A percentile compares a stretch with the other conserved stretches of the same genome.
phyloP scores from a whole-genome alignment of 2,329 filamentous ascomycete species.

The Metarhizium brunneum region DNA sequence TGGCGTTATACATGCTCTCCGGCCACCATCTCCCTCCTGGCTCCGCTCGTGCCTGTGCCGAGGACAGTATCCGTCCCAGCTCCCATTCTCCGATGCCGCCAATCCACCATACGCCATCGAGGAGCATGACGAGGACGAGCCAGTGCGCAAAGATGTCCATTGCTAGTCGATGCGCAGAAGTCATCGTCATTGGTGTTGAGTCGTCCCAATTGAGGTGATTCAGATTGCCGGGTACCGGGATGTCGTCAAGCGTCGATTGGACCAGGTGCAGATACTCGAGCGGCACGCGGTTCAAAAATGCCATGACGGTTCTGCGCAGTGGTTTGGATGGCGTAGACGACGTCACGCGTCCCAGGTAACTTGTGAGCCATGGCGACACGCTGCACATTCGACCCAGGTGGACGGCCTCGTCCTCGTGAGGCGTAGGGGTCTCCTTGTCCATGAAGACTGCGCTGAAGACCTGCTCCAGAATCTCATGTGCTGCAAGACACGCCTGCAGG shows the following conservation, averaged over 20 bases:
- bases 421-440: not conserved
- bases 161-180: constrained; percentile 15
- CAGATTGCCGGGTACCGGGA: constrained; percentile 3
- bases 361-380: constrained; percentile 25
- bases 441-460: not conserved
- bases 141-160: constrained; percentile 30
- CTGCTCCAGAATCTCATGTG: not conserved
- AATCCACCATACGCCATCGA: constrained; percentile 32
- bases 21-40: constrained; percentile 23
- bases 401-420: not conserved
- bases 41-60: constrained; percentile 4
- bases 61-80: constrained; percentile 16
- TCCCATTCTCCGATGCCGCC: constrained; percentile 25
- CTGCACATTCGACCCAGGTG: constrained; percentile 11
- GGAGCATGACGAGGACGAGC: constrained; percentile 26
- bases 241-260: constrained; percentile 19
- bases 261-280: constrained; percentile 23
- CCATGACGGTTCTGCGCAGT: constrained; percentile 26
- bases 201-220: not conserved
- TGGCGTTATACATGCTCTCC: constrained; percentile 20
- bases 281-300: constrained; percentile 30
- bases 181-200: not conserved
- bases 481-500: not conserved
- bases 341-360: constrained; percentile 25
- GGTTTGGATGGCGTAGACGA: constrained; percentile 17